Conservation (phyloP, 805 yeast genomes). For the Suhomyces vadensis region DNA sequence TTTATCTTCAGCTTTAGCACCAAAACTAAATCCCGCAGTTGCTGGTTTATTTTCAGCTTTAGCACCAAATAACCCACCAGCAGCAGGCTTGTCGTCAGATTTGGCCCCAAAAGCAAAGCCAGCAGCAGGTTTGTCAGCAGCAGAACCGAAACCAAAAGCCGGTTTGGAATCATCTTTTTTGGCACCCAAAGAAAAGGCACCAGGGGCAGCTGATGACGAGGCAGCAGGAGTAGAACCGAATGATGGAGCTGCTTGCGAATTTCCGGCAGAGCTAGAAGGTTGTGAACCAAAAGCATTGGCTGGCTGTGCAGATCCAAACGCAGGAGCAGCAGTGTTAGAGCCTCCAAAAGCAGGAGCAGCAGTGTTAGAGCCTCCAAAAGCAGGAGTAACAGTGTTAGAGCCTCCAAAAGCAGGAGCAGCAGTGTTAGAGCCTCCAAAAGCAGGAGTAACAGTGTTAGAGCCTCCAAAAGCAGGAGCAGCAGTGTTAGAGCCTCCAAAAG, state of each 20-base stretch:
- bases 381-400: constrained; percentile 2
- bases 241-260: constrained; percentile 1
- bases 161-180: background rate
- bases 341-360: constrained; percentile 10
- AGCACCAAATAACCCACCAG: constrained; percentile 8
- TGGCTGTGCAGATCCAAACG: constrained; percentile 3
- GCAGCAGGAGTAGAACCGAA: constrained; percentile 12
- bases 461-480: background rate
- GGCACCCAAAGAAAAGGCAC: constrained; percentile 10
- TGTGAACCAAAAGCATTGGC: constrained; percentile 9
- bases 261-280: constrained; percentile 14
- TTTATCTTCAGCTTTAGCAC: constrained; percentile 7
- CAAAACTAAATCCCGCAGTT: constrained; percentile 1
- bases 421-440: background rate
- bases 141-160: background rate
- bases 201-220: constrained; percentile 8
- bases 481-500: no score
- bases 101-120: constrained; percentile 17
- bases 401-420: constrained; percentile 4
- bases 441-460: no score
- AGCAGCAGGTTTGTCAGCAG: constrained; percentile 7
- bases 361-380: constrained; percentile 2
- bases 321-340: background rate
- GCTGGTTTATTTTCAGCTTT: background rate
- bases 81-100: constrained; percentile 6